phyloP scores from a whole-genome alignment of 495 filamentous ascomycete species.

The Xylaria longipes region DNA sequence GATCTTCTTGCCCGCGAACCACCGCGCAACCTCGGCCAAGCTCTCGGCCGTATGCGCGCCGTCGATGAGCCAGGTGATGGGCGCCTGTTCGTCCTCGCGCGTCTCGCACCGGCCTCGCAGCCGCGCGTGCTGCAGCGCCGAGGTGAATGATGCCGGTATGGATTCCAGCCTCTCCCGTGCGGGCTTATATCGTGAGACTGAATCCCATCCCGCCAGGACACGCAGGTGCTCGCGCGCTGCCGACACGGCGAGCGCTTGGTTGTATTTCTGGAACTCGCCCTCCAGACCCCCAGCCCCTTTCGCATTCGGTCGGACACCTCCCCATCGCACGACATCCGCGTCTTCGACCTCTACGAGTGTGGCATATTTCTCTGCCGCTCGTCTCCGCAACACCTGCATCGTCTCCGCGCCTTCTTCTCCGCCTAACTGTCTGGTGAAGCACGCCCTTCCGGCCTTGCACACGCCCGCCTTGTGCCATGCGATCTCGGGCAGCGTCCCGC shows the following conservation, averaged over 20 bases:
- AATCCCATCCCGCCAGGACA: slow-evolving; percentile 25
- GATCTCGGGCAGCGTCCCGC: slow-evolving; percentile 53
- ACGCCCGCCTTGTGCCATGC: slow-evolving; percentile 62
- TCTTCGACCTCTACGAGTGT: slow-evolving; percentile 45
- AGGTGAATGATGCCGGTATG: slow-evolving; percentile 56
- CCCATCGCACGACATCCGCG: slow-evolving; percentile 45
- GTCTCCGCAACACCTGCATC: slow-evolving; percentile 46
- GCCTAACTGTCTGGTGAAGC: slow-evolving; percentile 44
- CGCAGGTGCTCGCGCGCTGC: slow-evolving; percentile 50
- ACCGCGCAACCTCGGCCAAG: slow-evolving; percentile 70
- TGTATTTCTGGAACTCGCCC: slow-evolving; percentile 54
- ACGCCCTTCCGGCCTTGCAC: slow-evolving; percentile 48
- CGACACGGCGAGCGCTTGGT: slow-evolving; percentile 51
- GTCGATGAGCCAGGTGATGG: slow-evolving; percentile 81
- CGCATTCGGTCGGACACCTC: slow-evolving; percentile 36
- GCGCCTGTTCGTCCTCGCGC: slow-evolving; percentile 50
- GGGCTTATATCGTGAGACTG: too few species aligned
- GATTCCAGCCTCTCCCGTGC: background rate
- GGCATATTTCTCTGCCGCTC: slow-evolving; percentile 47
- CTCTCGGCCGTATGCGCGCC: slow-evolving; percentile 90
- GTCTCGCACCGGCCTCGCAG: slow-evolving; percentile 81
- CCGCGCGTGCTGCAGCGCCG: slow-evolving; percentile 68
- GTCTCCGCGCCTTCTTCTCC: slow-evolving; percentile 27
- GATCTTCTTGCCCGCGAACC: slow-evolving; percentile 65
- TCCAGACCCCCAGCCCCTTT: slow-evolving; percentile 31